Conservation (phyloP, 208 protist species). For the Leishmania mexicana region DNA sequence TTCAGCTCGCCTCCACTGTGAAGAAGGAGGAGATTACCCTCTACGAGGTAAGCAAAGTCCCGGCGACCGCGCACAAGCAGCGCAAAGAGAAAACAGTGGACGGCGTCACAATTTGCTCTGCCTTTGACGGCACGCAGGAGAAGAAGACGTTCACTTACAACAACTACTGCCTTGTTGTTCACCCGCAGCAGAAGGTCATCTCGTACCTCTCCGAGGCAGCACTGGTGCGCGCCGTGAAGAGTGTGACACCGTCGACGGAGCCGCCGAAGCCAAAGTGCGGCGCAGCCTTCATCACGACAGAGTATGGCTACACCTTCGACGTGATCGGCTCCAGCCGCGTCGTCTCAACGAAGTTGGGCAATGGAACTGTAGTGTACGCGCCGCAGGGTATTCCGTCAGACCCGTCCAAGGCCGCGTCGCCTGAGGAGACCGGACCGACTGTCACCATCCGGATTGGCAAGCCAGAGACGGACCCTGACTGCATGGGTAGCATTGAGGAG, state of each 20-base stretch:
- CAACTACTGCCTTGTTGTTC: constrained; percentile 56
- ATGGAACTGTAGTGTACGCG: constrained; percentile 69
- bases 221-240: constrained; percentile 49
- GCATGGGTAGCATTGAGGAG: constrained; percentile 61
- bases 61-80: constrained; percentile 36
- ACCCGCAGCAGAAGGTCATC: constrained; percentile 61
- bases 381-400: constrained; percentile 56
- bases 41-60: constrained; percentile 44
- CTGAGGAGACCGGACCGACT: constrained; percentile 58
- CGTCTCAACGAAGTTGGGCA: constrained; percentile 68
- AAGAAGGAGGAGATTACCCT: constrained; percentile 70
- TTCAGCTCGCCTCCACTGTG: constrained; percentile 47
- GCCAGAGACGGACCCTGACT: constrained; percentile 74
- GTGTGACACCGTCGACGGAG: constrained; percentile 40
- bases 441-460: constrained; percentile 73
- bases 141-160: constrained; percentile 56
- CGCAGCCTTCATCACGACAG: constrained; percentile 49
- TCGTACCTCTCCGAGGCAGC: constrained; percentile 52
- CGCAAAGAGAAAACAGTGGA: constrained; percentile 50
- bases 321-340: constrained; percentile 54
- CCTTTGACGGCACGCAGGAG: constrained; percentile 59
- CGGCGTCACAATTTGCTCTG: constrained; percentile 51
- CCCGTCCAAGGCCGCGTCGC: constrained; percentile 26
- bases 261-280: constrained; percentile 41
- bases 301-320: constrained; percentile 69